Evolutionary conservation across 257 asterid genomes (phyloP).

Genomic region (Solanum okadae): DNA sequence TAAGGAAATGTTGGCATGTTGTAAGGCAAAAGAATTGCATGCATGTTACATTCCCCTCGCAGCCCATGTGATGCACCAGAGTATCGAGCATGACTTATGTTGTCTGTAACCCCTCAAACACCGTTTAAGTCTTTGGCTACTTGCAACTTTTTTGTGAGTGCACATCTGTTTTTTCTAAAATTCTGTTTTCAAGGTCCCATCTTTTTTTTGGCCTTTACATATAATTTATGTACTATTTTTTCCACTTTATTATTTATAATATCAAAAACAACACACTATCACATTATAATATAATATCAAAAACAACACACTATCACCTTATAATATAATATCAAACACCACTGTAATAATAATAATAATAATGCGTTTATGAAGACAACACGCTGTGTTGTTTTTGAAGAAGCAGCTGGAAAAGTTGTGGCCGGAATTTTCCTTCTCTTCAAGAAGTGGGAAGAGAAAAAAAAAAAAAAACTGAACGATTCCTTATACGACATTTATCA

Average conservation of each 20-base stretch:
- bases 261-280: background rate
- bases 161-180: constrained; percentile 10
- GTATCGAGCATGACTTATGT: constrained; percentile 42
- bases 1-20: constrained; percentile 38
- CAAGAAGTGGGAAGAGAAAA: background rate
- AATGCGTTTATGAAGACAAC: background rate
- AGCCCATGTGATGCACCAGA: constrained; percentile 68
- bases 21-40: constrained; percentile 21
- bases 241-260: background rate
- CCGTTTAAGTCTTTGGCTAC: constrained; percentile 25
- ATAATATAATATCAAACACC: background rate
- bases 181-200: constrained; percentile 42
- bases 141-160: constrained; percentile 36
- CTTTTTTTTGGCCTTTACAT: constrained; percentile 2
- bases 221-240: background rate
- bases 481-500: background rate
- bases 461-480: background rate
- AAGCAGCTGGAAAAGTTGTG: background rate
- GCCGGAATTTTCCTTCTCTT: background rate
- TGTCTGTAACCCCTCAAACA: constrained; percentile 42
- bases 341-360: background rate
- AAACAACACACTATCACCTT: background rate
- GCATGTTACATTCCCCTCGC: constrained; percentile 34
- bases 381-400: background rate
- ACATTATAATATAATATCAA: background rate